Evolutionary conservation across 768 basidiomycete species (phyloP).

Genomic region (Kwoniella mangroviensis): DNA sequence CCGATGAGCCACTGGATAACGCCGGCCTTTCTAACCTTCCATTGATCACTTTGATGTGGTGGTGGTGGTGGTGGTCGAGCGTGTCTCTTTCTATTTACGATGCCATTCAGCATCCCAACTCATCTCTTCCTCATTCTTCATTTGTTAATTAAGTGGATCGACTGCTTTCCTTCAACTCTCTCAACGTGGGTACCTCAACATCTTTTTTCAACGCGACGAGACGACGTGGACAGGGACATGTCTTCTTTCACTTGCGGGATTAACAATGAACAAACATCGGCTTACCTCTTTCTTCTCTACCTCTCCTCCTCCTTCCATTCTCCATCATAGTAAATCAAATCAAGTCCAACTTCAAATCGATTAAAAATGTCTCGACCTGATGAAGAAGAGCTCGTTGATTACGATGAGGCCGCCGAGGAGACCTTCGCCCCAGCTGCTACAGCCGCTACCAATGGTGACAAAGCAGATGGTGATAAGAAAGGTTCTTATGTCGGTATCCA

Average conservation of each 20-base stretch:
- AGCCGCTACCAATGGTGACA: conserved; percentile 58
- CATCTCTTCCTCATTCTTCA: not conserved
- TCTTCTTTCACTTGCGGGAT: not conserved
- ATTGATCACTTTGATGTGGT: not conserved
- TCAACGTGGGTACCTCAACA: conserved; percentile 28
- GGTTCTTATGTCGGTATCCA: conserved; percentile 97
- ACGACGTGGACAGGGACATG: not conserved
- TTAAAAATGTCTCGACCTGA: conserved; percentile 56
- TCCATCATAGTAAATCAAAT: conserved; percentile 1
- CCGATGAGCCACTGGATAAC: not conserved
- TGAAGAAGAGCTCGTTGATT: conserved; percentile 59
- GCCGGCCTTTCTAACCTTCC: not conserved
- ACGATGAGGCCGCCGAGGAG: conserved; percentile 58
- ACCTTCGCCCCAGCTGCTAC: conserved; percentile 59
- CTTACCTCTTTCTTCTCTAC: conserved; percentile 31
- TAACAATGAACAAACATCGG: conserved; percentile 28
- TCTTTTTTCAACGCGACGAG: conserved; percentile 5
- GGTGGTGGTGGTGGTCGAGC: not conserved
- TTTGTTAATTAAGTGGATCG: not conserved
- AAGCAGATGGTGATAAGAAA: conserved; percentile 71
- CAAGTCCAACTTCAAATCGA: not conserved
- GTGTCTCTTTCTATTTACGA: no score
- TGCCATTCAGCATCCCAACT: not conserved
- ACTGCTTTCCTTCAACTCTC: not conserved
- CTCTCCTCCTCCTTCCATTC: not conserved